Base-by-base conservation (phyloP, 805 yeast genomes). In the Metschnikowia amazonensis region DNA sequence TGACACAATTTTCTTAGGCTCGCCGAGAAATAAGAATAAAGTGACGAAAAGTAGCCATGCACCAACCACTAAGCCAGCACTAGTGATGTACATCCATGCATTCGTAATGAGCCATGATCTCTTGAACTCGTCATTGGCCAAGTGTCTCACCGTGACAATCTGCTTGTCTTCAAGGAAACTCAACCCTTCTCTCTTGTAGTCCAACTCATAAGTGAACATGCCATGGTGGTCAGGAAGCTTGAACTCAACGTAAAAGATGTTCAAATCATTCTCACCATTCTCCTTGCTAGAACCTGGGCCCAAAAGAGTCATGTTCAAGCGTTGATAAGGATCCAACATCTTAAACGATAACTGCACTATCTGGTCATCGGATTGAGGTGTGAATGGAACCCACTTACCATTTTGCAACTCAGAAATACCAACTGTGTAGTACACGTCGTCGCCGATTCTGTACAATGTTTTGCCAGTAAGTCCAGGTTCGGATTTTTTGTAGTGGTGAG, bases 161-260 rank as follows among this genome's bases (percentile, higher is more conserved):
- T 76, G 75, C 50, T 77, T 75, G 56, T 84, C 87, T 23, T 72
- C 72, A 43, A 92, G 62, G 64, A 74, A 89, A 20, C 86, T 74
- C 56, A 75, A 74, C 5, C 98, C 98, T 11, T 79, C 72, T 60
- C 96, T 81, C 63, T 78, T 78, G 71, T 90, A 90, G 57, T 86
- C 84, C 37, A 86, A 74, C 50, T 76, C 75, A 63, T 87, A 89
- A 2, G 97, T 86, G 70, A 89, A 94, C 78, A 94, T 86, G 46
- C 99, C 99, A 66, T 94, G 96, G 60, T 89, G 97, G 65, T 92
- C 97, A 18, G 99, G 99, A 31, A 89, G 67, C 38, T 75, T 76
- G 66, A 94, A 89, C 43, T 70, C 66, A 16, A 78, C 71, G 17
- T 66, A 67, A 58, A 79, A 82, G 16, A 70, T 62, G 39, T 62